These are phyloP conservation scores for Psidium guajava DNA, from an alignment of 345 rosid genomes.

Conservation along the genomic window DNA sequence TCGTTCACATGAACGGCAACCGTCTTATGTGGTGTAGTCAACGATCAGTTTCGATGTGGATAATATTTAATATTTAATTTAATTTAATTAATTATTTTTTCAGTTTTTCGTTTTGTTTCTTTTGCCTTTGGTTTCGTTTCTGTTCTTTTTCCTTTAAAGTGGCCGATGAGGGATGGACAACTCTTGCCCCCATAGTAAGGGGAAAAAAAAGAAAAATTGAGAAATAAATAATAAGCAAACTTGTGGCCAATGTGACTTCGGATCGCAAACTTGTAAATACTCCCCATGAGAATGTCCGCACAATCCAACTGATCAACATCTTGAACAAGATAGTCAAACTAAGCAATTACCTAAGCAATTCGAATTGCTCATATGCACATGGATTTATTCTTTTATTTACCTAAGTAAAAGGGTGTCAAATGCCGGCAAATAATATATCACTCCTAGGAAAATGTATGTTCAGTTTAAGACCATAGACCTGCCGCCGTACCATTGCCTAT, in stretches of 20 bases:
- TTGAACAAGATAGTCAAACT: not conserved
- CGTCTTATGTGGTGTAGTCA: no score
- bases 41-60: no score
- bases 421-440: not conserved
- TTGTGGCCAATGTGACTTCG: not conserved
- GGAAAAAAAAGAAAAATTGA: no score
- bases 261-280: not conserved
- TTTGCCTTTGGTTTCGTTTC: no score
- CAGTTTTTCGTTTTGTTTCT: no score
- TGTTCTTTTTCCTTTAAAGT: no score
- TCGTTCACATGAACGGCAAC: no score
- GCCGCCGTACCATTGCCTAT: rapidly evolving
- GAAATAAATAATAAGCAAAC: not conserved
- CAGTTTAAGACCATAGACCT: not conserved
- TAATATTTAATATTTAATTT: no score
- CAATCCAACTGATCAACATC: not conserved
- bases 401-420: not conserved
- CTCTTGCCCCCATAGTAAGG: no score
- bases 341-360: not conserved
- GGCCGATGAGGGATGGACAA: no score
- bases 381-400: not conserved
- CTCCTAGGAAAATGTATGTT: not conserved
- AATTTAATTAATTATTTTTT: no score
- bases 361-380: not conserved
- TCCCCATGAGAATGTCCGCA: not conserved